Evolutionary conservation across 208 protist genomes (phyloP), one percentile per base, ranked within the genome.

Genomic region (Leptomonas pyrrhocoris): DNA sequence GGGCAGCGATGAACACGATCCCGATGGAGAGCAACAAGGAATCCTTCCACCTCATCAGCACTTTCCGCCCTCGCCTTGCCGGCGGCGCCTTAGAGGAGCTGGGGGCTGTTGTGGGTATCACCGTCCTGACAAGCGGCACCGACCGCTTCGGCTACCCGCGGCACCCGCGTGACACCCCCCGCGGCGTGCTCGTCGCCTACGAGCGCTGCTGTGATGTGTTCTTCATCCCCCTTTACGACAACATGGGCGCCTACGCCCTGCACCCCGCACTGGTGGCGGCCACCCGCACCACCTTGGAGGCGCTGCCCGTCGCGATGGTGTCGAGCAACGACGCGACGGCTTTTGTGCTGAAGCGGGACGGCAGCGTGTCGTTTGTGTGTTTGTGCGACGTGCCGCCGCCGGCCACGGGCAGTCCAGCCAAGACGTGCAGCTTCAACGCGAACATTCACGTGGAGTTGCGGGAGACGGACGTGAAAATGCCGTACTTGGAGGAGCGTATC

Each of bases 141-240:
- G 74, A 86, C 65, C 11, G 28, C 40, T 62, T 73, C 48, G 76
- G 73, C 30, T 54, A 67, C 73, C 67, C 49, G 21, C 74, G 72
- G 15, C 79, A 86, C 67, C 73, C 80, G 2, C 74, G 74, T 36
- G 79, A 87, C 61, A 74, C 48, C 72, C 77, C 81, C 11, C 77
- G 81, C 43, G 90, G 90, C 30, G 68, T 95, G 54, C 80, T 95
- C 28, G 51, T 92, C 56, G 85, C 88, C 5, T 90, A 90, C 66
- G 83, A 84, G 58, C 69, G 64, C 21, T 64, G 63, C 70, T 67
- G 38, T 21, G 80, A 87, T 19, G 49, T 93, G 38, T 60, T 88
- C 19, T 92, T 86, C 55, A 46, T 92, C 25, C 88, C 85, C 16
- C 31, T 95, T 16, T 68, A 80, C 25, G 55, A 84, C 43, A 54